Base-by-base conservation (phyloP, 2,329 filamentous ascomycete species). In the Camptophora hylomeconis region DNA sequence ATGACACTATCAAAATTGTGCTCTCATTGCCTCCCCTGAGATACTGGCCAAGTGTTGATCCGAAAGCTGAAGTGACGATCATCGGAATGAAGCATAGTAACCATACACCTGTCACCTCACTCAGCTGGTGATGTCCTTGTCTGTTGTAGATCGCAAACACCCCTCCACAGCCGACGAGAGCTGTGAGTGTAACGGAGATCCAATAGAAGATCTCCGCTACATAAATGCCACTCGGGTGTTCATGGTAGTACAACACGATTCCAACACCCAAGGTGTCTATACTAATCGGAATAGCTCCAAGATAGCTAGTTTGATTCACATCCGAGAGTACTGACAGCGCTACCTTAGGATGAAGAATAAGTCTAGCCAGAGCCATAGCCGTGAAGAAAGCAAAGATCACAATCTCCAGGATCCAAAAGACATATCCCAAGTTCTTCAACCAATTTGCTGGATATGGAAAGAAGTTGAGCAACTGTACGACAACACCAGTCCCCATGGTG, bases 341-440 rank as follows among this genome's bases (percentile, higher is more conserved):
- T 5, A 42, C 27, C 2, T 21, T 20, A 5, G 45, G 44, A 28
- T 39, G 34, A 20, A 30, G 18, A 6, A 44, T 33, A 12, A 37
- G 42, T 5, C 41, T 35, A 14, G 28, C 24, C 4, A 31, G 9
- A 3, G 38, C 17, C 15, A 45, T 20, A 4, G 27, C 25, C 22
- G 31, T 36, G 32, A 47, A 47, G 24, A 43, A 33, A 17, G 21
- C 33, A 14, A 44, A 45, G 5, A 45, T 26, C 5, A 38, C 32
- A n/a, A 46, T 40, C 18, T 44, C 41, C 4, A 40, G 27, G 17
- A 45, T 40, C 40, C 40, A 45, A 13, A 45, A 39, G 21, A 39
- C 37, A 25, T 36, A 45, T 18, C 38, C 42, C 9, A 45, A 26
- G 17, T 32, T 38, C 3, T 26, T 28, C 7, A 43, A 27, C 40